phyloP scores from a whole-genome alignment of 164 flowering plant genomes.

The Buxus sempervirens region DNA sequence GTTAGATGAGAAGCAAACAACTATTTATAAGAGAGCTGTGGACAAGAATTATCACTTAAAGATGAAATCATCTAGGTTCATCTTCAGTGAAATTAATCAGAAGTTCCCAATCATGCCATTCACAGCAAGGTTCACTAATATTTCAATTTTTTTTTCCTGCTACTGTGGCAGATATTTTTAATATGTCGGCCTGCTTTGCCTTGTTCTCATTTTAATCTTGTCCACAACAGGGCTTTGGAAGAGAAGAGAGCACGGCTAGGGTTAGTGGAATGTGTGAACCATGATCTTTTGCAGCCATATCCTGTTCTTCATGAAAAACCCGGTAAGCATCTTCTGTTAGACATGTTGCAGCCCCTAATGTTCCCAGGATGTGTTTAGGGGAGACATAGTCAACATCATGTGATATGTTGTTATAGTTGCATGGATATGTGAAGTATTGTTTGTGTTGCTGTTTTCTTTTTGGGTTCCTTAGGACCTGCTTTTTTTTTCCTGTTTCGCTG shows the following conservation, averaged over 20 bases:
- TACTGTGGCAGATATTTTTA: too few species aligned
- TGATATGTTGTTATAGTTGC: too few species aligned
- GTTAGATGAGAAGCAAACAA: slow-evolving; percentile 90
- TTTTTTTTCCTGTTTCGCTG: too few species aligned
- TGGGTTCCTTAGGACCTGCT: too few species aligned
- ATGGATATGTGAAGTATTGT: too few species aligned
- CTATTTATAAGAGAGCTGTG: slow-evolving; percentile 89
- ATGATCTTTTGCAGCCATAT: slow-evolving; percentile 92
- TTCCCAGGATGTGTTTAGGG: not conserved
- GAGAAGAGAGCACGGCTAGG: slow-evolving; percentile 96
- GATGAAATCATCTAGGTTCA: slow-evolving; percentile 94
- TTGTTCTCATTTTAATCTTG: not conserved
- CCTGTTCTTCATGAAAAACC: slow-evolving; percentile 96
- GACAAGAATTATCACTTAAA: slow-evolving; percentile 81
- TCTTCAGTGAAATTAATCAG: slow-evolving; percentile 88
- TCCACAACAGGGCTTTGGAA: slow-evolving; percentile 61
- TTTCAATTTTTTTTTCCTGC: too few species aligned
- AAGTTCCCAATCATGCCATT: slow-evolving; percentile 95
- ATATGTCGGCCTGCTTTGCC: not conserved
- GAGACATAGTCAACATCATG: too few species aligned
- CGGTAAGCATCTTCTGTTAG: slow-evolving; percentile 34
- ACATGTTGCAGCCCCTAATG: too few species aligned
- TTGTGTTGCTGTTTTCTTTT: too few species aligned
- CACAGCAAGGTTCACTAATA: slow-evolving; percentile 58
- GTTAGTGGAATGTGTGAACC: slow-evolving; percentile 88